Evolutionary conservation across 2,329 filamentous ascomycete genomes (phyloP).

Genomic region (Dothideomycetidae sp.): DNA sequence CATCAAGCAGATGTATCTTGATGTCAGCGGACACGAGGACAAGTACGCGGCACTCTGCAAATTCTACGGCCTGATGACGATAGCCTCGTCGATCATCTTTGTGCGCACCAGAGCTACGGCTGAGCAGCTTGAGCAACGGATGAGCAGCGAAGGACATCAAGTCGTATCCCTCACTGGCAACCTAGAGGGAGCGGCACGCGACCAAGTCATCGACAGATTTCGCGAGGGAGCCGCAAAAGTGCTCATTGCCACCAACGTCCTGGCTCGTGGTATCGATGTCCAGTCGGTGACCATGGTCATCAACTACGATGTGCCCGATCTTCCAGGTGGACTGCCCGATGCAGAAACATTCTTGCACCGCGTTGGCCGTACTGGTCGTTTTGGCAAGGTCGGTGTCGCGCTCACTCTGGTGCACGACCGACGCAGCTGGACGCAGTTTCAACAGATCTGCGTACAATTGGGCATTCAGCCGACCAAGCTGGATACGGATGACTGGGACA

Average conservation of each 20-base stretch:
- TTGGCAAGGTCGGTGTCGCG: constrained; percentile 88
- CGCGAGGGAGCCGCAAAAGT: constrained; percentile 80
- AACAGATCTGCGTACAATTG: constrained; percentile 67
- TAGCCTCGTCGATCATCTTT: constrained; percentile 96
- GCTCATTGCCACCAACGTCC: constrained; percentile 91
- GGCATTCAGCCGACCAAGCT: constrained; percentile 68
- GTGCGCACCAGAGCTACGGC: constrained; percentile 65
- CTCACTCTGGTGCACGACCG: constrained; percentile 88
- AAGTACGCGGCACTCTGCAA: constrained; percentile 85
- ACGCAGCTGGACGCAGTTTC: constrained; percentile 64
- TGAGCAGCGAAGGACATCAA: constrained; percentile 79
- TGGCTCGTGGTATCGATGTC: constrained; percentile 89
- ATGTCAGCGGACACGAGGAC: constrained; percentile 65
- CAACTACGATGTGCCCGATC: constrained; percentile 60
- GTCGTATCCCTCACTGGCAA: constrained; percentile 82
- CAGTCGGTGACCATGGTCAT: constrained; percentile 92
- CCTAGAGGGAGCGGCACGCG: constrained; percentile 70
- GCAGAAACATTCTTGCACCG: constrained; percentile 94
- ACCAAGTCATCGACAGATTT: constrained; percentile 75
- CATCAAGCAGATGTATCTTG: constrained; percentile 95
- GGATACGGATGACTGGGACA: constrained; percentile 79
- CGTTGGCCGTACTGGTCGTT: constrained; percentile 91
- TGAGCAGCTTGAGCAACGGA: constrained; percentile 67
- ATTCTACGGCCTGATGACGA: constrained; percentile 90
- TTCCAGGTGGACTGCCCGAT: constrained; percentile 56